Base-by-base conservation (phyloP, 768 basidiomycete genomes). In the Russula lepida region DNA sequence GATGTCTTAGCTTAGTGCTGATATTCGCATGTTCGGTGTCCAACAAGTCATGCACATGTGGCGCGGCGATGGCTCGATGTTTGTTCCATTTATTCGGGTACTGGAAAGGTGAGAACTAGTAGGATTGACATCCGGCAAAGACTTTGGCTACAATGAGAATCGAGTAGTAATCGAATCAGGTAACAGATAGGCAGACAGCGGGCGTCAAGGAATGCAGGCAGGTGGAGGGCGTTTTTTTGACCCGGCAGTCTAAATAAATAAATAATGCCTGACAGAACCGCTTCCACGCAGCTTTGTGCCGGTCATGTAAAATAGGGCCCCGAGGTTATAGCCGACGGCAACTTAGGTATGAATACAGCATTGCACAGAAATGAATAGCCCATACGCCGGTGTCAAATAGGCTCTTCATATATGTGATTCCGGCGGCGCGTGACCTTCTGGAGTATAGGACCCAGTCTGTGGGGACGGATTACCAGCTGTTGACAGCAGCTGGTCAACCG, bases 401-500 rank as follows among this genome's bases (percentile, higher is more conserved):
- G 44, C 12, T 33, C 48, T 54, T 53, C 32, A 63, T 58, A 58
- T 25, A 33, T 58, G 56, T 5, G 46, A 27, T 47, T 63, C 62
- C 23, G 57, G 21, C 32, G 56, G 62, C 33, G 43, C 56, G 23
- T 63, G 39, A 46, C 52, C 62, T 43, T 63, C 62, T 15, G 56
- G 52, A 19, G 56, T 44, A 25, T 62, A 43, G 5, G 62, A 28
- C 9, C 47, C 25, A 6, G 52, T 30, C 23, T 54, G 56, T 19
- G 51, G 51, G 19, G 61, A 58, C 37, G 61, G 46, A 27, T 25
- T 52, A 17, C 52, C 62, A 23, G 56, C 25, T 0, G 52, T 54
- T 49, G 52, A 58, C 21, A 63, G 41, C 15, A 64, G 56, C 37
- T 44, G 32, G 6, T 64, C 62, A 30, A 59, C 54, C 33, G 62